Evolutionary conservation across 2,329 filamentous ascomycete species (phyloP).

Genomic region (Chrysosporium keratinophilum): DNA sequence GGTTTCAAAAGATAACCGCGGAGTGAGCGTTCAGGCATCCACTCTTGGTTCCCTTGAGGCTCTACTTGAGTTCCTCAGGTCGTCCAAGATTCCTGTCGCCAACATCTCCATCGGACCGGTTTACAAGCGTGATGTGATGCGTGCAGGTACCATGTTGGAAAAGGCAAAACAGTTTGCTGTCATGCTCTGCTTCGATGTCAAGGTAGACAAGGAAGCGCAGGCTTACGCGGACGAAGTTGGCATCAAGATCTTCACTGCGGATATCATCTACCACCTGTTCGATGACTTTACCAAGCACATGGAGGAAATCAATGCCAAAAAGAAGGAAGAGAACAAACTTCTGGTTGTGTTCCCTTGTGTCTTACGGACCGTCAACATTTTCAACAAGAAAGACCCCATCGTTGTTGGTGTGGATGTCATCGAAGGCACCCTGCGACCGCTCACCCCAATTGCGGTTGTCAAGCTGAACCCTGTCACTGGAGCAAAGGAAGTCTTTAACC

Average conservation of each 20-base stretch:
- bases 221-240: slow-evolving; percentile 85
- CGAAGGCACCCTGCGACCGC: slow-evolving; percentile 76
- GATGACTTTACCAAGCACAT: slow-evolving; percentile 95
- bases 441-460: slow-evolving; percentile 81
- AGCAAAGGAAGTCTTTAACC: slow-evolving; percentile 67
- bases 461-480: slow-evolving; percentile 70
- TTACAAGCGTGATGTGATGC: slow-evolving; percentile 96
- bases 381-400: slow-evolving; percentile 96
- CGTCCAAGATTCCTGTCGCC: slow-evolving; percentile 92
- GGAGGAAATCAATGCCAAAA: slow-evolving; percentile 72
- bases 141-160: slow-evolving; percentile 86
- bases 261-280: slow-evolving; percentile 98
- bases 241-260: slow-evolving; percentile 95
- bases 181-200: slow-evolving; percentile 99
- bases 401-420: slow-evolving; percentile 89
- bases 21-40: slow-evolving; percentile 94
- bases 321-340: slow-evolving; percentile 94
- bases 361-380: slow-evolving; percentile 77
- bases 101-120: slow-evolving; percentile 97
- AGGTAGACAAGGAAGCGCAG: slow-evolving; percentile 93
- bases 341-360: slow-evolving; percentile 95
- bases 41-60: slow-evolving; percentile 95
- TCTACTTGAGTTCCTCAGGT: slow-evolving; percentile 86
- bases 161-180: slow-evolving; percentile 92
- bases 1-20: slow-evolving; percentile 82